A percentile compares a stretch with the other conserved stretches of the same genome.
phyloP scores from a whole-genome alignment of 2,329 filamentous ascomycete genomes.

The Chrysosporium keratinophilum region DNA sequence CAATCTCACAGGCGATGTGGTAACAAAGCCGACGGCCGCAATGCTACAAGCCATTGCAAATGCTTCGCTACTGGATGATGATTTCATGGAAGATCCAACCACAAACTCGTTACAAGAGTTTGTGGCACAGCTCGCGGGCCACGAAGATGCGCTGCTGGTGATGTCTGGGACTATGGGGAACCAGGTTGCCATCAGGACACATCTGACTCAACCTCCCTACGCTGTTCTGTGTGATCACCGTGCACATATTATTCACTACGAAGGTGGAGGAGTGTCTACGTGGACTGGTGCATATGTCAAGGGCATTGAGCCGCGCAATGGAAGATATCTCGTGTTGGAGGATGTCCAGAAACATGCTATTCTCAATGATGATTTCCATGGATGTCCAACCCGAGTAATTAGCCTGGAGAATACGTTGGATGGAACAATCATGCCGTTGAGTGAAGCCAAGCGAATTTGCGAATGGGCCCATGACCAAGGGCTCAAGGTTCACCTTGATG shows the following conservation, averaged over 20 bases:
- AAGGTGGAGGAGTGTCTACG: constrained; percentile 57
- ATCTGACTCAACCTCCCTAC: constrained; percentile 70
- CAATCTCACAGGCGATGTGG: constrained; percentile 47
- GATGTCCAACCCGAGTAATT: constrained; percentile 70
- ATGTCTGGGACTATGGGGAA: constrained; percentile 93
- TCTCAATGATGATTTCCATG: constrained; percentile 60
- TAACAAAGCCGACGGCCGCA: constrained; percentile 64
- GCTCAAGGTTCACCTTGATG: constrained; percentile 66
- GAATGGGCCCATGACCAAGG: constrained; percentile 55
- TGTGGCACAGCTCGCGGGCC: constrained; percentile 61
- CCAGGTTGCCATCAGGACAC: constrained; percentile 68
- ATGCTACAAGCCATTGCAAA: constrained; percentile 73
- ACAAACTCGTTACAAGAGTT: constrained; percentile 66
- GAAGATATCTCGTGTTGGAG: constrained; percentile 61
- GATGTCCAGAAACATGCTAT: constrained; percentile 60
- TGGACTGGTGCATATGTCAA: constrained; percentile 62
- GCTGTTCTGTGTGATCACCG: constrained; percentile 68
- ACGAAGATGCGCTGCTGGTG: constrained; percentile 69
- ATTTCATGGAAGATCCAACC: constrained; percentile 67
- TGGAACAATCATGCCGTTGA: constrained; percentile 66
- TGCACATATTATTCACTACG: constrained; percentile 60
- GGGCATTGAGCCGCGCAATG: constrained; percentile 58
- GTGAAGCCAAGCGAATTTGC: constrained; percentile 58
- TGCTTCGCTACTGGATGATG: constrained; percentile 71
- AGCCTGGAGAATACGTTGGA: constrained; percentile 77